These are phyloP conservation scores for Phialophora chinensis DNA, from an alignment of 2,329 filamentous ascomycete genomes.

Conservation along the genomic window DNA sequence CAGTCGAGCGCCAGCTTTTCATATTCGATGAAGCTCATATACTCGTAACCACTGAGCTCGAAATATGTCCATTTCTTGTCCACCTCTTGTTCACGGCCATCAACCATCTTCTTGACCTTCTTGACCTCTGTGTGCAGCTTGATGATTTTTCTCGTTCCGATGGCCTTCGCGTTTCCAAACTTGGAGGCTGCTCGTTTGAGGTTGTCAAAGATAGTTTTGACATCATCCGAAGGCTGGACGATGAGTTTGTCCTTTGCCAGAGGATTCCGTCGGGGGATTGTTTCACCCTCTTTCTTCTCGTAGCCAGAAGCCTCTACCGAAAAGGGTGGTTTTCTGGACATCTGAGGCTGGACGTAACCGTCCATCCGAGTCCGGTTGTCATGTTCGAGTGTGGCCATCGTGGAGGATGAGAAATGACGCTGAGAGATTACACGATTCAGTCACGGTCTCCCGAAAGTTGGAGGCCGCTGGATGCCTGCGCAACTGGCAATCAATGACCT, in stretches of 20 bases:
- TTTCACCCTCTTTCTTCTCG: slow-evolving; percentile 76
- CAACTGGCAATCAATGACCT: not conserved
- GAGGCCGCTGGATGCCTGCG: not conserved
- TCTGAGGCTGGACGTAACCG: slow-evolving; percentile 49
- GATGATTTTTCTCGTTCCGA: slow-evolving; percentile 75
- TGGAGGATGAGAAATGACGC: not conserved
- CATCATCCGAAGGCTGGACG: slow-evolving; percentile 68
- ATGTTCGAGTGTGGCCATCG: slow-evolving; percentile 30
- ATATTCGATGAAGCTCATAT: slow-evolving; percentile 80
- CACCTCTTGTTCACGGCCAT: slow-evolving; percentile 77
- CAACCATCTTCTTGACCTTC: slow-evolving; percentile 86
- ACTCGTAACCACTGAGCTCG: slow-evolving; percentile 79
- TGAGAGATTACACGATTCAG: not conserved
- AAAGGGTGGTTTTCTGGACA: slow-evolving; percentile 74
- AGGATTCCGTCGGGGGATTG: slow-evolving; percentile 77
- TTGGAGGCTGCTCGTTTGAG: slow-evolving; percentile 70
- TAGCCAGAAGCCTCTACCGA: slow-evolving; percentile 73
- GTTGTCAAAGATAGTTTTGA: slow-evolving; percentile 80
- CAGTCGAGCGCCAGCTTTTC: slow-evolving; percentile 71
- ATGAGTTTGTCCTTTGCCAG: slow-evolving; percentile 73
- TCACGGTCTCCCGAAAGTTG: not conserved
- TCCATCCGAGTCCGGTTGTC: slow-evolving; percentile 34
- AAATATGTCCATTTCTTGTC: slow-evolving; percentile 93
- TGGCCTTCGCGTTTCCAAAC: slow-evolving; percentile 67
- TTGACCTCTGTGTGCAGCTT: slow-evolving; percentile 82